Conservation (phyloP, 2,329 filamentous ascomycete species). For the Fusarium metavorans region DNA sequence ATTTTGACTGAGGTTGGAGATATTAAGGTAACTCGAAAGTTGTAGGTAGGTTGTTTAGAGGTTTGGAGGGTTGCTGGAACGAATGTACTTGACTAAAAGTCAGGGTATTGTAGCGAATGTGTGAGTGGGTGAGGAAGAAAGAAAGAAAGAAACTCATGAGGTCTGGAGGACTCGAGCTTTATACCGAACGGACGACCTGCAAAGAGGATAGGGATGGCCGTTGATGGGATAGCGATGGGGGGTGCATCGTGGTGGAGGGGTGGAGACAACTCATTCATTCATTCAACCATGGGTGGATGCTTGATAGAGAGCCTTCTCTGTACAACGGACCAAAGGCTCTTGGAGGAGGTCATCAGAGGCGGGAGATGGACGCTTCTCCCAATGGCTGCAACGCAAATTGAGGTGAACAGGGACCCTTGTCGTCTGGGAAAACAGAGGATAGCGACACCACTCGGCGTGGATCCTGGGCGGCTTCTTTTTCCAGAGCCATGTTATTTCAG, state of each 20-base stretch:
- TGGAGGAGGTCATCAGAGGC: not conserved
- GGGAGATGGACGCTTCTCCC: conserved; percentile 28
- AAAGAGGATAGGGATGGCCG: conserved; percentile 31
- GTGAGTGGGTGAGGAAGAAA: conserved; percentile 59
- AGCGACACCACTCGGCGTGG: conserved; percentile 33
- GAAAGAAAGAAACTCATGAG: conserved; percentile 53
- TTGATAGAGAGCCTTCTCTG: conserved; percentile 3
- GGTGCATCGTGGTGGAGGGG: conserved; percentile 18
- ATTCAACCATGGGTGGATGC: conserved; percentile 11
- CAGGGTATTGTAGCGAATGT: conserved; percentile 44
- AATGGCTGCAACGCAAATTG: conserved; percentile 24
- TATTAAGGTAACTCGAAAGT: conserved; percentile 54
- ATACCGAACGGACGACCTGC: conserved; percentile 53
- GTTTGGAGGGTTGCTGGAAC: conserved; percentile 37
- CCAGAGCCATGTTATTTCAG: conserved; percentile 29
- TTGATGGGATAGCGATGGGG: conserved; percentile 34
- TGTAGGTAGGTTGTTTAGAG: conserved; percentile 27
- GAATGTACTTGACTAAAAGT: conserved; percentile 47
- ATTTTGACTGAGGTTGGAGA: conserved; percentile 66
- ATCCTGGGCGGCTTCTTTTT: conserved; percentile 8
- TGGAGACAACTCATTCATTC: conserved; percentile 9
- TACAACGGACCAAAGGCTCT: conserved; percentile 11
- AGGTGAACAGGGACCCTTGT: conserved; percentile 14
- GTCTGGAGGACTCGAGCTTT: conserved; percentile 60
- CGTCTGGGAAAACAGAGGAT: conserved; percentile 10